Conservation (phyloP, 2,329 filamentous ascomycete species). For the Beauveria sp. region DNA sequence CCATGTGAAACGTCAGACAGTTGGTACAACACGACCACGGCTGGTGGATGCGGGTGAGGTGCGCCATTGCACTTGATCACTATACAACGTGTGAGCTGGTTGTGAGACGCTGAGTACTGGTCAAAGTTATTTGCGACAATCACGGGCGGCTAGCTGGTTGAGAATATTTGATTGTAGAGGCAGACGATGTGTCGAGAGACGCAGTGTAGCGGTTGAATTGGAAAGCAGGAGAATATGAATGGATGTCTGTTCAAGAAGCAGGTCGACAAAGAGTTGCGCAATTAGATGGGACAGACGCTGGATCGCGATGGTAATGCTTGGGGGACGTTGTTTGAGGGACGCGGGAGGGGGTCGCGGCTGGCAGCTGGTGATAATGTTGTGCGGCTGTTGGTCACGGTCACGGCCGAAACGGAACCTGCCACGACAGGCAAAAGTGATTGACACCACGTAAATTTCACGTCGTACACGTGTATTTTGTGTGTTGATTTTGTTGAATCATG, state of each 20-base stretch:
- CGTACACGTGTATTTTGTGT: too few relatives aligned
- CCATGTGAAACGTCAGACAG: conserved; percentile 1
- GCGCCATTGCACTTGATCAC: neutral
- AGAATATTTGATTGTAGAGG: neutral
- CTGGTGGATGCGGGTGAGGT: neutral
- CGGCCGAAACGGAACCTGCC: too few relatives aligned
- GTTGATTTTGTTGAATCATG: too few relatives aligned
- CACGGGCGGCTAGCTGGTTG: neutral
- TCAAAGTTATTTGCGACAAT: neutral
- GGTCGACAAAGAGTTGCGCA: neutral
- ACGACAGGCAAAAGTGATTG: too few relatives aligned
- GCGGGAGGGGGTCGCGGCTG: neutral
- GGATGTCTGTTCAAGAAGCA: neutral
- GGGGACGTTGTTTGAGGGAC: neutral
- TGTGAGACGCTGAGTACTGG: neutral
- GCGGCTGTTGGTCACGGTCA: neutral
- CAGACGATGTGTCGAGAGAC: neutral
- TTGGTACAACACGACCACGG: neutral
- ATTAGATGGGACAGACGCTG: neutral
- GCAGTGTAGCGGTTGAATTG: neutral
- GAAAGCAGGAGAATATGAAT: neutral
- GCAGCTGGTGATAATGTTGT: neutral
- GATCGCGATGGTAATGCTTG: neutral
- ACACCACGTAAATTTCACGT: too few relatives aligned
- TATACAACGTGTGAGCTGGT: neutral